Base-by-base conservation (phyloP, 371 early-diverging fungal genomes). In the Funneliformis caledonium region DNA sequence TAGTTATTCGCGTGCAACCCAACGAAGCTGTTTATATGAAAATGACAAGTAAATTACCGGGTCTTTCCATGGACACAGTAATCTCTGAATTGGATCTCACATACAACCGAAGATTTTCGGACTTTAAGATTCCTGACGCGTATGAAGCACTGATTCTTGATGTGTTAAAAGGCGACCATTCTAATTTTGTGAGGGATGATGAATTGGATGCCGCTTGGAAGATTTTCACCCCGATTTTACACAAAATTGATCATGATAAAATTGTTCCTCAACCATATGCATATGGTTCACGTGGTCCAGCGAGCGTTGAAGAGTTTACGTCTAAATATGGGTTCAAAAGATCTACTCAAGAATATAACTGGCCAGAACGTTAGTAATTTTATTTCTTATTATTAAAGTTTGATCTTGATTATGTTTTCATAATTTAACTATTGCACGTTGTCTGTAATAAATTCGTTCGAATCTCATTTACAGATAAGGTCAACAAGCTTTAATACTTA, bases 21-120 rank as follows among this genome's bases (percentile, higher is more conserved):
- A 89, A 93, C 56, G 98, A 98, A 86, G 96, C 98, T 2, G 94
- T 99, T n/a, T 98, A 99, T 85, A 92, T 98, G 88, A 98, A 98
- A 86, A 92, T 97, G 82, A 95, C 94, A 83, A 97, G 95, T 91
- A 99, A 99, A 88, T 91, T 93, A 72, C 99, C 95, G 31, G 96
- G 95, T 16, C 87, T 95, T 48, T 88, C 89, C 4, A 86, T 89
- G 82, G 83, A 89, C 69, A 88, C 92, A 33, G 88, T 93, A 70
- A 93, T 95, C 78, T 93, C 96, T 2, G 98, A 98, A 85, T 88
- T 99, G 12, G 97, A 99, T 83, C 87, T 98, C 76, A 91, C 96
- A 7, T 99, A 99, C 88, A 88, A 91, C 60, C 88, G 90, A 61
- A 92, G 97, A 64, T 98, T 95, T 88, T 88, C 89, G 26, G 93